Base-by-base conservation (phyloP, 352 stramenopile genomes). In the Phytophthora crassamura region DNA sequence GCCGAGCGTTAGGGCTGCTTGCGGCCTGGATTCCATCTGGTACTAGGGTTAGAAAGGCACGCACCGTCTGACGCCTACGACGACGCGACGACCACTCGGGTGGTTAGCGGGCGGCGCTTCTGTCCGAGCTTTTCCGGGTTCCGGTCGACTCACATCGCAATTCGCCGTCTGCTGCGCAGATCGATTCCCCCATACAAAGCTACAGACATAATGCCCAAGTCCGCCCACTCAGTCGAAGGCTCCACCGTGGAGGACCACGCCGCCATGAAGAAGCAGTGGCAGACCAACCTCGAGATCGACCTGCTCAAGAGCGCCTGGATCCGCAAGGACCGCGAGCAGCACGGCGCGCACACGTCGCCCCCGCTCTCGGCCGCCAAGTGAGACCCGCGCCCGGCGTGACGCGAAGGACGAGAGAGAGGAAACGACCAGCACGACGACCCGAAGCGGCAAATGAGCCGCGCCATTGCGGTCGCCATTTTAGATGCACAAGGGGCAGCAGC, bases 281-380 rank as follows among this genome's bases (percentile, higher is more conserved):
- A 86, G 75, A 86, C 72, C 18, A 86, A 86, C 72, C 66, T 86
- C 9, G 77, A 86, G 69, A 86, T 86, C 63, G 77, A 86, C 64
- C 56, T 86, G 64, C 75, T 86, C 63, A 86, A 86, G 72, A 83
- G 64, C 30, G 77, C 77, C 8, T 84, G 74, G 77, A 86, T 86
- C 59, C 77, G 74, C 49, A 84, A 84, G 67, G 77, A 86, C 66
- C 77, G 77, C 46, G 77, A 86, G 52, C 70, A 78, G 43, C 56
- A 74, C 48, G 70, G 65, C 45, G 65, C 70, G 5, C 65, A 78
- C 66, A 47, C 70, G 42, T 56, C 65, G 32, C 65, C 65, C 2
- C 60, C 65, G 25, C 70, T 78, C 34, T 78, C 70, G 9, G 70
- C 66, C 28, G 66, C 56, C 45, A 78, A 78, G 52, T 78, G 70